Base-by-base conservation (phyloP, 305 asterid genomes). In the Rubia balearica region DNA sequence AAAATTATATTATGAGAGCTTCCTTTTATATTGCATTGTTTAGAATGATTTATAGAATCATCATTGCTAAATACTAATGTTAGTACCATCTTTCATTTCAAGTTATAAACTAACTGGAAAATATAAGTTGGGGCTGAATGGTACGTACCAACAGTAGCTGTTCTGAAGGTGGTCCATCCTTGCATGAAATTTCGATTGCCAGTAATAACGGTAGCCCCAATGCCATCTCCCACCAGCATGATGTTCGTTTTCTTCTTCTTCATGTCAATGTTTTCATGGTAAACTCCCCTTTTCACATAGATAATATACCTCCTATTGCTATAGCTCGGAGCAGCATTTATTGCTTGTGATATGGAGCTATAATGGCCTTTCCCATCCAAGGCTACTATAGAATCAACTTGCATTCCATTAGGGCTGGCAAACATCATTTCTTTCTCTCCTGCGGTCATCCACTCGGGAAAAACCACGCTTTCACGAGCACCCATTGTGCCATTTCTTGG, bases 91-190 rank as follows among this genome's bases (percentile, higher is more conserved):
- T 42, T 42, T 42, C 46, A 42, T 42, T 6, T 42, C 11, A 42
- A 42, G 46, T 9, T 42, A 9, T 42, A 9, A 42, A 42, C 10
- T 42, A 42, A 1, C 4, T 42, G 11, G 11, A 42, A 42, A 7
- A 42, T 42, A 9, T 7, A 5, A 9, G 46, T 7, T 6, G 1
- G 46, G 46, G 19, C 5, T 4, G 42, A 33, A 9, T 49, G 17
- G n/a, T 30, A 59, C 68, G 73, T 80, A 92, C 98, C 98, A 38
- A 92, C 82, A 2, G 98, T 92, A 9, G 96, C 90, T 0, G 98
- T 90, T 56, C 97, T 75, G 77, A 90, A 92, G 0, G 98, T 89
- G 7, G 98, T 92, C 98, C 98, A 92, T 22, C 98, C 98, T 73
- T 92, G 98, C 97, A 87, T 82, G 85, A 92, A 90, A 74, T 90